phyloP scores from a whole-genome alignment of 345 rosid species.

The Pistacia integerrima region DNA sequence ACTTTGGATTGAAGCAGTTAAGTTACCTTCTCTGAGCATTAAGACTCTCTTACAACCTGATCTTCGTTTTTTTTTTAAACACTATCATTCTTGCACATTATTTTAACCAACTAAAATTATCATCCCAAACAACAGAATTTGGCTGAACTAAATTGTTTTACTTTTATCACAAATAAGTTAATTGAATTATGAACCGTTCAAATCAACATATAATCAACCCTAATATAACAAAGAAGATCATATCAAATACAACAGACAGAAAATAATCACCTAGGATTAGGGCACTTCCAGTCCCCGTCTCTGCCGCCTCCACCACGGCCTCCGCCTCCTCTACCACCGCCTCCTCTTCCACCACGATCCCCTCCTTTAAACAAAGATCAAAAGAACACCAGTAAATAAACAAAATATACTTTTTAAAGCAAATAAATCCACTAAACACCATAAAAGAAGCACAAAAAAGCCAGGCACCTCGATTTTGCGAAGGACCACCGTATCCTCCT shows the following conservation, averaged over 20 bases:
- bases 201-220: not conserved
- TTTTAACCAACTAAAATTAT: no score
- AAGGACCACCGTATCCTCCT: constrained; percentile 60
- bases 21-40: not conserved
- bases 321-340: constrained; percentile 59
- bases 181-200: not conserved
- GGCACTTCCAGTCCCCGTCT: constrained; percentile 97
- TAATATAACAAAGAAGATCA: not conserved
- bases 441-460: not conserved
- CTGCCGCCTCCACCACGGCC: constrained; percentile 80
- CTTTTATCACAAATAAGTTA: no score
- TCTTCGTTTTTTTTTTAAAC: no score
- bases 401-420: constrained; percentile 22
- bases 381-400: not conserved
- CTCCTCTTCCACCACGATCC: constrained; percentile 73
- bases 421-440: not conserved
- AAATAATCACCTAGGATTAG: constrained; percentile 67
- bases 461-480: constrained; percentile 47
- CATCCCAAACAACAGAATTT: not conserved
- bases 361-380: constrained; percentile 52
- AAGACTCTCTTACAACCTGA: no score
- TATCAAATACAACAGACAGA: not conserved
- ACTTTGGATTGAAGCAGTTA: not conserved
- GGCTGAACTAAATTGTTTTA: not conserved
- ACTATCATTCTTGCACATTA: no score